Evolutionary conservation across 805 yeast genomes (phyloP), one percentile per base, ranked within the genome.

Genomic region (Candida andamanensis): DNA sequence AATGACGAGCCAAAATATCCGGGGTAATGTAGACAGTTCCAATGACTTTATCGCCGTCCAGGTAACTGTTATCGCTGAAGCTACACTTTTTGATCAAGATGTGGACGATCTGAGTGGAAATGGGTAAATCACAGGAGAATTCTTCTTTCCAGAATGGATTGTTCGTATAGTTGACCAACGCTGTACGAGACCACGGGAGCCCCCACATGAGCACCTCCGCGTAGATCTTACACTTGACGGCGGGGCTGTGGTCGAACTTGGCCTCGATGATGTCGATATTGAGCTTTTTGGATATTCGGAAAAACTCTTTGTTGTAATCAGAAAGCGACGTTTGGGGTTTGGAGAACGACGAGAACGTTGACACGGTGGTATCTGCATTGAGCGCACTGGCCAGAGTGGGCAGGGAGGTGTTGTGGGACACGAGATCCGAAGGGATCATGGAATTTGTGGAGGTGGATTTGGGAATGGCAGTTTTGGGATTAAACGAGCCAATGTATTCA

Each of bases 91-190:
- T 78, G 35, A 75, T 62, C 29, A 63, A 55, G 11, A 75, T 66
- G 41, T 63, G 74, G 42, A 76, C 63, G 50, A 63, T 67, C 46
- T 67, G 74, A 3, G 78, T 75, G 27, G 67, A 59, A 5, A 73
- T 60, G 0, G 84, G 80, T 25, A 79, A 59, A 30, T 78, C 74
- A n/a, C 82, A 59, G 2, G 69, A 58, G 48, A 84, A 82, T 27
- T 68, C 74, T 47, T 89, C 95, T 49, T 87, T 76, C 92, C 95
- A 89, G 50, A 85, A 85, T 1, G 95, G 89, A 33, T 69, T 67
- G 3, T 34, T 32, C 1, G 54, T 44, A 28, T 70, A 60, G 22
- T 64, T 59, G 0, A 80, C 80, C 5, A 74, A 63, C 2, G 87
- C 79, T 0, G 96, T 85, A 42, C 86, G 64, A 23, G 83, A 85